Conservation (phyloP, 345 rosid species). For the Lumnitzera littorea region DNA sequence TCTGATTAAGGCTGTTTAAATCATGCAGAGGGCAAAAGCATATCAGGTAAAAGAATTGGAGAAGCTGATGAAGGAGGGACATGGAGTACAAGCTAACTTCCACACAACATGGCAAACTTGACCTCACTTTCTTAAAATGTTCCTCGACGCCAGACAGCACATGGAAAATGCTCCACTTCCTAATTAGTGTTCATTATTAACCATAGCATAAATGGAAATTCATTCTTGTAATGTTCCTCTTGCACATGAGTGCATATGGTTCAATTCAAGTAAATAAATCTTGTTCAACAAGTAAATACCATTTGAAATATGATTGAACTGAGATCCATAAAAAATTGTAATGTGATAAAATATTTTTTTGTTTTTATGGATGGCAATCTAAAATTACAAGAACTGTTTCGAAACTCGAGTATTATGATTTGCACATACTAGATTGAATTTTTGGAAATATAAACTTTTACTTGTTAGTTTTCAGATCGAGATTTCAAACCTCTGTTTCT, state of each 20-base stretch:
- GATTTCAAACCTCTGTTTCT: too few relatives aligned
- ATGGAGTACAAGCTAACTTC: slow-evolving; percentile 35
- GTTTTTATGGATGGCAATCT: too few relatives aligned
- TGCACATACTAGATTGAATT: too few relatives aligned
- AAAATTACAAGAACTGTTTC: too few relatives aligned
- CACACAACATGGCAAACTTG: slow-evolving; percentile 29
- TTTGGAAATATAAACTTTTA: too few relatives aligned
- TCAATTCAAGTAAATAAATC: not conserved
- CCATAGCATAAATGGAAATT: slow-evolving; percentile 6
- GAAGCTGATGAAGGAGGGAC: slow-evolving; percentile 47
- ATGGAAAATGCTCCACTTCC: slow-evolving; percentile 11
- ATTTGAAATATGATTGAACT: too few relatives aligned
- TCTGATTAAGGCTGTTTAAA: slow-evolving; percentile 1
- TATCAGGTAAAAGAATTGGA: slow-evolving; percentile 51
- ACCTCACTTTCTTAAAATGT: slow-evolving; percentile 11
- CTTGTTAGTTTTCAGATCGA: too few relatives aligned
- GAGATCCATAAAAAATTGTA: too few relatives aligned
- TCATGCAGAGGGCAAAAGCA: slow-evolving; percentile 50
- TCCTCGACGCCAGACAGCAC: slow-evolving; percentile 9
- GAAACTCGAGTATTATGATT: too few relatives aligned
- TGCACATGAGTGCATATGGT: not conserved
- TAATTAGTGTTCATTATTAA: slow-evolving; percentile 6
- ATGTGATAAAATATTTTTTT: too few relatives aligned
- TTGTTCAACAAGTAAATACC: too few relatives aligned
- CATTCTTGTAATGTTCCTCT: slow-evolving; percentile 5